These are phyloP conservation scores for Sonneratia caseolaris DNA, from an alignment of 345 rosid species.

Conservation along the genomic window DNA sequence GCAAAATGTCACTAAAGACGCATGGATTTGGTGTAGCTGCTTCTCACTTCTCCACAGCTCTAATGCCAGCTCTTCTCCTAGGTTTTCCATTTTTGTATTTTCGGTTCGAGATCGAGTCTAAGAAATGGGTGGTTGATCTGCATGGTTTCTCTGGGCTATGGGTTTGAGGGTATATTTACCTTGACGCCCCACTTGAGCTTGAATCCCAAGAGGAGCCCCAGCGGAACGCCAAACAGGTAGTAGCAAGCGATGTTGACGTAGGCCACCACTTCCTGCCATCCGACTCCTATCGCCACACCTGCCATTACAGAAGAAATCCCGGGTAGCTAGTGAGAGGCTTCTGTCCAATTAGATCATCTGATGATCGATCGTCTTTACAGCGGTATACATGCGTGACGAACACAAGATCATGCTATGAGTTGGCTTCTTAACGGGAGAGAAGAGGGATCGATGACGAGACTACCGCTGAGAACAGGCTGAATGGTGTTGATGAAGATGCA, in stretches of 20 bases:
- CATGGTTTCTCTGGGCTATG: neutral
- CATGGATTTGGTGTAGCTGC: neutral
- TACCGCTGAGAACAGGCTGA: slow-evolving; percentile 92
- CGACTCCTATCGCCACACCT: slow-evolving; percentile 19
- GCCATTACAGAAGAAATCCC: neutral
- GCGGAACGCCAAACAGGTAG: slow-evolving; percentile 46
- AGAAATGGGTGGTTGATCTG: no score
- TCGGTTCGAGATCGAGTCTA: no score
- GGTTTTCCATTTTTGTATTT: neutral
- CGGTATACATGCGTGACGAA: slow-evolving; percentile 21
- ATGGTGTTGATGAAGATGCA: slow-evolving; percentile 56
- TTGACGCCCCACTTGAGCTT: slow-evolving; percentile 32
- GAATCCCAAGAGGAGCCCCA: slow-evolving; percentile 47
- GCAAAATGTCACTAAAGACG: neutral
- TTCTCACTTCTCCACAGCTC: no score
- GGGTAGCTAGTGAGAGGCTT: neutral
- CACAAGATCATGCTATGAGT: slow-evolving; percentile 23
- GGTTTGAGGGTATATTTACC: slow-evolving; percentile 13
- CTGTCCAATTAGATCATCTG: slow-evolving; percentile 25
- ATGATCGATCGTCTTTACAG: neutral
- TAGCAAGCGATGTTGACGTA: slow-evolving; percentile 56
- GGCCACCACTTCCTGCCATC: slow-evolving; percentile 65
- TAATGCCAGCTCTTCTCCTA: no score
- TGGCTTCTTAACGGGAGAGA: no score
- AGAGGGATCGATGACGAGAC: no score